These are phyloP conservation scores for Fusarium paranaense DNA, from an alignment of 2,329 filamentous ascomycete genomes.

Conservation along the genomic window DNA sequence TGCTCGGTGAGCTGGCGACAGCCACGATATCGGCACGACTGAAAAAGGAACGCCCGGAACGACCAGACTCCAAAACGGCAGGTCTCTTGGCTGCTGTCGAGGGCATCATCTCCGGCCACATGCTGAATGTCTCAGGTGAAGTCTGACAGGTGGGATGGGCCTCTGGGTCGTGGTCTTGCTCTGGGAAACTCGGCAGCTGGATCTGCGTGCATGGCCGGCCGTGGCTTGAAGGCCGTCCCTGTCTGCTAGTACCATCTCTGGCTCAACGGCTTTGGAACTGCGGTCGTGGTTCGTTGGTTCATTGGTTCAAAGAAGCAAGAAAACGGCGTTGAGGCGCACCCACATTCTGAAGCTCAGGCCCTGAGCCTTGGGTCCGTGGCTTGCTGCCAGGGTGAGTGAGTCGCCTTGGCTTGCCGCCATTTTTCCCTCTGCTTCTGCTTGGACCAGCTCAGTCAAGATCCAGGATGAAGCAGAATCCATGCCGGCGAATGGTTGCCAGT, in stretches of 20 bases:
- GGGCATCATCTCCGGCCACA: conserved; percentile 29
- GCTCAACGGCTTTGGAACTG: conserved; percentile 35
- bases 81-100: conserved; percentile 21
- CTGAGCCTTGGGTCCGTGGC: conserved; percentile 25
- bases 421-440: conserved; percentile 3
- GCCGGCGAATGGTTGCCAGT: not conserved
- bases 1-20: conserved; percentile 7
- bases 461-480: not conserved
- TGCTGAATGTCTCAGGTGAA: conserved; percentile 37
- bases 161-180: not conserved
- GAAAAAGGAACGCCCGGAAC: conserved; percentile 7
- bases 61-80: conserved; percentile 4
- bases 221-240: conserved; percentile 33
- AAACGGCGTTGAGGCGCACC: conserved; percentile 23
- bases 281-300: conserved; percentile 9
- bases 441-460: not conserved
- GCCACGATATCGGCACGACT: conserved; percentile 12
- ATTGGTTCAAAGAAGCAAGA: conserved; percentile 29
- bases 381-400: conserved; percentile 26
- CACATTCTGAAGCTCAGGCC: conserved; percentile 30
- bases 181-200: conserved; percentile 26
- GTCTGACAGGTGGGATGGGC: conserved; percentile 27
- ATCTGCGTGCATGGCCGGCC: conserved; percentile 27
- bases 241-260: conserved; percentile 15
- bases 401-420: conserved; percentile 8